Base-by-base conservation (phyloP, 1,139 yeast genomes). In the Insectozyma bohioensis region DNA sequence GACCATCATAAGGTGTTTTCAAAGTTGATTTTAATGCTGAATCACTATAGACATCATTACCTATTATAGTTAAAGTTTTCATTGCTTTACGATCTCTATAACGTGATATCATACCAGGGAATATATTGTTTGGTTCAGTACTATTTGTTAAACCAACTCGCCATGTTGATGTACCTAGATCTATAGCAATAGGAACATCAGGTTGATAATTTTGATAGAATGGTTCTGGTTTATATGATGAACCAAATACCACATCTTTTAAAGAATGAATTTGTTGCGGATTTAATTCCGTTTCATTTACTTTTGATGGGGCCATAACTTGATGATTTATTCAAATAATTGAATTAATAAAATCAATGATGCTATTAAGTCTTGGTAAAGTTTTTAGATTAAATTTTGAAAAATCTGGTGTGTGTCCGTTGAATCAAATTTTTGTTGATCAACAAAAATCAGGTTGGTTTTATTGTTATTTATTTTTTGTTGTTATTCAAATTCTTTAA, bases 1-100 rank as follows among this genome's bases (percentile, higher is more conserved):
- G 75, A 0, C 95, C 96, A 56, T 94, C 98, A 52, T 75, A 92
- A 0, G 97, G 96, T 3, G 85, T 68, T 48, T 78, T 80, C 29
- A 86, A 74, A 31, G 83, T 80, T 17, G 85, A 72, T 42, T 81
- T 74, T 28, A 85, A 72, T 6, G 82, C 63, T 5, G 80, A 72
- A 49, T 90, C 97, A 19, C 85, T 54, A 50, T 71, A 78, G 8
- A 81, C 78, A 54, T 90, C 97, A 47, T 84, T 77, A 1, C 99
- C 99, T 4, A 87, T 80, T 39, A 86, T 69, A 0, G 94, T 78
- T 46, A 83, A 72, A 1, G 82, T 69, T 39, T 70, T 68, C 40
- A 70, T 70, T n/a, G 76, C 57, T 48, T 81, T 84, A 13, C 97
- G 68, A 49, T 90, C 97, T 40, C 95, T 72, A 50, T 75, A 85